These are phyloP conservation scores for Aureobasidium melanogenum DNA, from an alignment of 2,329 filamentous ascomycete genomes.

Conservation along the genomic window DNA sequence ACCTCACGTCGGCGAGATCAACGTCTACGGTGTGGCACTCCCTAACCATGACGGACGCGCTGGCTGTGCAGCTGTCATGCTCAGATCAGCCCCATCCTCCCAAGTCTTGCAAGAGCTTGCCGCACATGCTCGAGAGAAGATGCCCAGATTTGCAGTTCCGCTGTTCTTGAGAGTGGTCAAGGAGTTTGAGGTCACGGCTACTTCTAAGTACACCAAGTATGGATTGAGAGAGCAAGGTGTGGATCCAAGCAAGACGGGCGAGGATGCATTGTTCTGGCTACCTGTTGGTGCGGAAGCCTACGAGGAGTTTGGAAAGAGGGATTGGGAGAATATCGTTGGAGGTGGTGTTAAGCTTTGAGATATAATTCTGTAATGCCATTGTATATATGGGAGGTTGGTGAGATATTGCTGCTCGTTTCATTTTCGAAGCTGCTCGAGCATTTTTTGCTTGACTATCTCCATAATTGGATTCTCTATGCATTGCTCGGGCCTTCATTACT, in stretches of 20 bases:
- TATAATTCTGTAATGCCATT: neutral
- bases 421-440: neutral
- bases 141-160: constrained; percentile 69
- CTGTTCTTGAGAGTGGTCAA: constrained; percentile 64
- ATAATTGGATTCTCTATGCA: neutral
- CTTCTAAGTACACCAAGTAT: constrained; percentile 83
- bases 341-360: constrained; percentile 61
- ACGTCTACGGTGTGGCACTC: constrained; percentile 75
- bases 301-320: constrained; percentile 53
- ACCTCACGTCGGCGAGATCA: constrained; percentile 61
- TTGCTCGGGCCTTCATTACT: neutral
- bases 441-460: neutral
- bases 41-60: constrained; percentile 77
- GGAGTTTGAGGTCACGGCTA: constrained; percentile 62
- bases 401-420: neutral
- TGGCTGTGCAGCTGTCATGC: constrained; percentile 65
- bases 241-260: constrained; percentile 47
- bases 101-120: constrained; percentile 52
- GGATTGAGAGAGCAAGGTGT: constrained; percentile 64
- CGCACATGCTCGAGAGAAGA: constrained; percentile 43
- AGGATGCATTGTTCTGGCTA: constrained; percentile 57
- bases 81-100: constrained; percentile 24
- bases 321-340: constrained; percentile 60
- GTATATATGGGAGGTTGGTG: neutral
- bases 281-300: constrained; percentile 51